These are phyloP conservation scores for Auxenochlorella pyrenoidosa DNA, from an alignment of 139 green algal genomes.

Conservation along the genomic window DNA sequence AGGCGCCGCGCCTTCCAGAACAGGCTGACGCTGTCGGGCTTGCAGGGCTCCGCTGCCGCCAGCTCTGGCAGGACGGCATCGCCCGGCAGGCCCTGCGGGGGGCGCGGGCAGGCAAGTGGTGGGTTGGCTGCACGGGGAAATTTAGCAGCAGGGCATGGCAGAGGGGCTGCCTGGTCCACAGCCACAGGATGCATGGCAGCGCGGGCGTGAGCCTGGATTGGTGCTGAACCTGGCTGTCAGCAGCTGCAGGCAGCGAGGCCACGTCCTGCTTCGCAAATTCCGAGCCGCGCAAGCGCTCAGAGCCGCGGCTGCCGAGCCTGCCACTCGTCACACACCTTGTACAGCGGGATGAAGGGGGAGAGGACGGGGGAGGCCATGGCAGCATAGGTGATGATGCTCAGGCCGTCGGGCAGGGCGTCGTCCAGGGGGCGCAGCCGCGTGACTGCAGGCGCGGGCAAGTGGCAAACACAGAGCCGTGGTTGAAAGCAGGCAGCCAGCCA, in stretches of 20 bases:
- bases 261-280: too few relatives aligned
- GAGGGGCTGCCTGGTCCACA: not conserved
- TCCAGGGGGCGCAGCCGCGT: not conserved
- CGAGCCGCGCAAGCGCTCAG: too few relatives aligned
- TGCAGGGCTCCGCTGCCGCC: not conserved
- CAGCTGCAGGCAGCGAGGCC: too few relatives aligned
- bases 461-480: not conserved
- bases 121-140: not conserved
- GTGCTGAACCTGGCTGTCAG: too few relatives aligned
- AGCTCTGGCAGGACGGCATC: slow-evolving; percentile 13
- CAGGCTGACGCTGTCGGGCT: slow-evolving; percentile 1
- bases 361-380: slow-evolving; percentile 8
- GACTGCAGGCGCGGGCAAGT: not conserved
- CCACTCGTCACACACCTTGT: slow-evolving; percentile 12
- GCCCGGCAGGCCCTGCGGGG: slow-evolving; percentile 1
- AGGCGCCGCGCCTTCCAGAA: slow-evolving; percentile 30
- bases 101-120: not conserved
- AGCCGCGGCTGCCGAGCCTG: too few relatives aligned
- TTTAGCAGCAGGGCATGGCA: not conserved
- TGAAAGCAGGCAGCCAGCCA: not conserved
- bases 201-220: too few relatives aligned
- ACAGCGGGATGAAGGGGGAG: slow-evolving; percentile 30
- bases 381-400: slow-evolving; percentile 9
- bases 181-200: too few relatives aligned
- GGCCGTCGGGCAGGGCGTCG: slow-evolving; percentile 1